phyloP scores from a whole-genome alignment of 164 flowering plant genomes.

The Cinnamomum chago region DNA sequence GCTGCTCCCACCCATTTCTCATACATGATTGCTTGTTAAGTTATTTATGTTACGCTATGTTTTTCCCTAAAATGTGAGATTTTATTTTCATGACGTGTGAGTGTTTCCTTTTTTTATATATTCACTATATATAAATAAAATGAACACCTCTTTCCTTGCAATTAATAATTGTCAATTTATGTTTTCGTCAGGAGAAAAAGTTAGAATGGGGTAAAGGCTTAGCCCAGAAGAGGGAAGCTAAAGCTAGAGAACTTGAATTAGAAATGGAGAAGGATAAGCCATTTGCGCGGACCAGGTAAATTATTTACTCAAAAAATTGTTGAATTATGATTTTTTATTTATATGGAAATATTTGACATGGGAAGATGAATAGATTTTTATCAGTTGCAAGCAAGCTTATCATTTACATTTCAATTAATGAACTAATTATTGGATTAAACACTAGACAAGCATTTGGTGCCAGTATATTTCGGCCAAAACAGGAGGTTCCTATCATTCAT shows the following conservation, averaged over 20 bases:
- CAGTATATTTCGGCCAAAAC: too few relatives aligned
- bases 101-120: too few relatives aligned
- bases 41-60: too few relatives aligned
- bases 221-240: conserved; percentile 92
- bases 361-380: neutral
- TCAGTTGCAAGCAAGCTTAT: neutral
- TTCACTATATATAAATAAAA: too few relatives aligned
- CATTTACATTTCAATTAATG: neutral
- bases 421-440: neutral
- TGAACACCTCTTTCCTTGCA: neutral
- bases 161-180: conserved; percentile 1
- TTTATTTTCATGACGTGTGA: too few relatives aligned
- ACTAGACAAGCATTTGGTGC: too few relatives aligned
- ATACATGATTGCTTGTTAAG: too few relatives aligned
- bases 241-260: conserved; percentile 57
- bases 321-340: neutral
- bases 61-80: too few relatives aligned
- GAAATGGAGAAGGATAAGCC: conserved; percentile 82
- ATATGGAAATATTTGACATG: neutral
- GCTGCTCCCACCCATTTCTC: too few relatives aligned
- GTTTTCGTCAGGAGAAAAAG: conserved; percentile 56
- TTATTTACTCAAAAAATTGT: neutral
- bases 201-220: conserved; percentile 95
- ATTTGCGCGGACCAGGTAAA: conserved; percentile 83
- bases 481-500: too few relatives aligned